Evolutionary conservation across 1,139 yeast species (phyloP).

Genomic region (Yamadazyma buinensis): DNA sequence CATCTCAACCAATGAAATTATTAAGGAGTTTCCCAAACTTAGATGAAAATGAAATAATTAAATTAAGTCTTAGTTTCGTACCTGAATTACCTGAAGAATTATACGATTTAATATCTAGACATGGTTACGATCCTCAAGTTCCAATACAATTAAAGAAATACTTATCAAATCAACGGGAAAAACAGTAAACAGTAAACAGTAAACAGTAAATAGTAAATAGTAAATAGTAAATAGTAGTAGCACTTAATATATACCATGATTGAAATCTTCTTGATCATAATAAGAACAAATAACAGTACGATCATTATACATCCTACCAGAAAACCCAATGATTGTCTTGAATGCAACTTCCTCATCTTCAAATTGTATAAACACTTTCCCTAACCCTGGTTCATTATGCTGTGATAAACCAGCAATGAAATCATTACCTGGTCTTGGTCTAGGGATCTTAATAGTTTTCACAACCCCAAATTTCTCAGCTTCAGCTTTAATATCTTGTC

Average conservation of each 20-base stretch:
- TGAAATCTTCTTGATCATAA: slow-evolving; percentile 56
- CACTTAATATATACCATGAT: slow-evolving; percentile 20
- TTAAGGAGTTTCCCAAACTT: slow-evolving; percentile 71
- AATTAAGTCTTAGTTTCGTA: slow-evolving; percentile 75
- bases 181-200: too few species aligned
- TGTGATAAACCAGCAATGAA: slow-evolving; percentile 42
- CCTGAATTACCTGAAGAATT: slow-evolving; percentile 69
- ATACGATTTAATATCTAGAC: slow-evolving; percentile 68
- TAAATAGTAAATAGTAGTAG: not conserved
- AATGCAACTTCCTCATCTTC: slow-evolving; percentile 48
- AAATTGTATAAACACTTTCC: slow-evolving; percentile 70
- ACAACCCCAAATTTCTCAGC: slow-evolving; percentile 54
- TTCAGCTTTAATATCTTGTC: slow-evolving; percentile 50
- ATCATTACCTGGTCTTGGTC: slow-evolving; percentile 47
- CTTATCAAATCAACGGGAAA: too few species aligned
- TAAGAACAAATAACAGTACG: slow-evolving; percentile 67
- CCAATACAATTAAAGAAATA: slow-evolving; percentile 33
- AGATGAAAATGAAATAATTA: slow-evolving; percentile 72
- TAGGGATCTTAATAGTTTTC: slow-evolving; percentile 57
- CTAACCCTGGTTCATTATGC: slow-evolving; percentile 56
- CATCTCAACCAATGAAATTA: slow-evolving; percentile 69
- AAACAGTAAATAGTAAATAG: too few species aligned
- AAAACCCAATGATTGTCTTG: slow-evolving; percentile 56
- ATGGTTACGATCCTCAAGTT: slow-evolving; percentile 58
- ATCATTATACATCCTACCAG: slow-evolving; percentile 68